phyloP scores from a whole-genome alignment of 1,284 basidiomycete genomes.

The Coriolopsis trogii region DNA sequence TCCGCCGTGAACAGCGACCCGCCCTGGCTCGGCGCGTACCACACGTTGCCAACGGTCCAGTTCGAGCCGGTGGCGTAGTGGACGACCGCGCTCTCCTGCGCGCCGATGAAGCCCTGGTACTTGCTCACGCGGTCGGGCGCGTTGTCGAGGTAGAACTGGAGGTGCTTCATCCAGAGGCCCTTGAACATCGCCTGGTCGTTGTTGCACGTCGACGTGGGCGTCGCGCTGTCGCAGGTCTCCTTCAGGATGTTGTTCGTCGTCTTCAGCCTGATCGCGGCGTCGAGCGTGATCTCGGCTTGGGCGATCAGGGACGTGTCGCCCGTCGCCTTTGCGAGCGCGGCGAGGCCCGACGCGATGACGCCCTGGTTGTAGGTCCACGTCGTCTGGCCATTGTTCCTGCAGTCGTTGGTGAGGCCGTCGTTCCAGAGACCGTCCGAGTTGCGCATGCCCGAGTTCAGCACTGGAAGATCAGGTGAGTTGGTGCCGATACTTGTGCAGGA shows the following conservation, averaged over 20 bases:
- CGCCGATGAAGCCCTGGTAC: constrained; percentile 32
- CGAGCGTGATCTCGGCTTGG: constrained; percentile 53
- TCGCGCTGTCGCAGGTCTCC: constrained; percentile 55
- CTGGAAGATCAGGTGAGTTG: constrained; percentile 30
- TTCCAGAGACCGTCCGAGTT: constrained; percentile 52
- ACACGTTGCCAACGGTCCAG: constrained; percentile 49
- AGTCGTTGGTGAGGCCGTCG: constrained; percentile 43
- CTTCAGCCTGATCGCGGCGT: constrained; percentile 48
- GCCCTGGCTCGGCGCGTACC: constrained; percentile 47
- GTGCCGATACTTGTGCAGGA: not conserved
- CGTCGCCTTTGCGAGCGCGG: constrained; percentile 44
- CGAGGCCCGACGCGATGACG: constrained; percentile 55
- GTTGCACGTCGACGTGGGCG: constrained; percentile 41
- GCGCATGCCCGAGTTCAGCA: constrained; percentile 50
- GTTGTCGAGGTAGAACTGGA: constrained; percentile 37
- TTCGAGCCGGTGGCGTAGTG: constrained; percentile 43
- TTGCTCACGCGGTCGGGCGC: constrained; percentile 33
- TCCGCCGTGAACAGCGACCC: constrained; percentile 45
- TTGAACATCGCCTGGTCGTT: constrained; percentile 48
- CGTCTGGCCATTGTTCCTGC: constrained; percentile 53
- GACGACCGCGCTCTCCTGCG: constrained; percentile 31
- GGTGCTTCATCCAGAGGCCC: constrained; percentile 34
- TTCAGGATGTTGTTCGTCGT: constrained; percentile 45
- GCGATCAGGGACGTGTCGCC: constrained; percentile 42
- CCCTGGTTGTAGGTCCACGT: constrained; percentile 61